Percentiles rank a stretch among this genome's conserved stretches.
Evolutionary conservation across 352 stramenopile species (phyloP).

Genomic region (Hyaloperonospora arabidopsidis): DNA sequence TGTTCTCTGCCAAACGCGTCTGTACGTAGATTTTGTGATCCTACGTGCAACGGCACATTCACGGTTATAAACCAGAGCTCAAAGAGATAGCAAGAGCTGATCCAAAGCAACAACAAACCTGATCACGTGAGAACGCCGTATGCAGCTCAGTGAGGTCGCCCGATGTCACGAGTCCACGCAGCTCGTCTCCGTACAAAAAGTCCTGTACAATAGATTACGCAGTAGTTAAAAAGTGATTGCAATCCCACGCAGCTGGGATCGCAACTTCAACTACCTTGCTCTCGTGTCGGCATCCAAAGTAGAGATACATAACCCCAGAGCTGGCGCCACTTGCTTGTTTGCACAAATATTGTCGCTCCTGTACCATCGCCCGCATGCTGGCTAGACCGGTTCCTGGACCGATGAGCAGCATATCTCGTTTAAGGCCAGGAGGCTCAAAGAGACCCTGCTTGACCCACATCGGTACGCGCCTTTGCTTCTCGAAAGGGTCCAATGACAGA

Average conservation of each 20-base stretch:
- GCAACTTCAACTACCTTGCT: constrained; percentile 40
- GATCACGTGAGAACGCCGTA: constrained; percentile 87
- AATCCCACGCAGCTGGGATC: background rate
- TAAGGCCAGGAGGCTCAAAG: constrained; percentile 48
- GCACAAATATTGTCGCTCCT: constrained; percentile 65
- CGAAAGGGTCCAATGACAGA: constrained; percentile 38
- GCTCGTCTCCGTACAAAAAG: constrained; percentile 83
- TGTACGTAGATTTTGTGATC: constrained; percentile 89
- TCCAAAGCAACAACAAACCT: constrained; percentile 28
- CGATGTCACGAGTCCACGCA: constrained; percentile 35
- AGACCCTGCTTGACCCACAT: constrained; percentile 86
- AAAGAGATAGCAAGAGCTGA: background rate
- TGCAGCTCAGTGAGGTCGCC: constrained; percentile 63
- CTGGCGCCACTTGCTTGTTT: constrained; percentile 10
- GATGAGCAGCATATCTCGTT: constrained; percentile 76
- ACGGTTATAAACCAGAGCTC: constrained; percentile 2
- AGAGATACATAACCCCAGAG: constrained; percentile 47
- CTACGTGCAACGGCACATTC: constrained; percentile 10
- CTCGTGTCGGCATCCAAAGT: constrained; percentile 85
- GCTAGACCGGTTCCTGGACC: constrained; percentile 87
- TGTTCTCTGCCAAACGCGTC: constrained; percentile 77
- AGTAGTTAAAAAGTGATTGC: constrained; percentile 2
- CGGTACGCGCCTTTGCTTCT: constrained; percentile 35
- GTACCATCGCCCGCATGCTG: constrained; percentile 84
- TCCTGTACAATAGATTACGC: constrained; percentile 36